phyloP scores from a whole-genome alignment of 805 yeast genomes.

The Komagataella ulmi region DNA sequence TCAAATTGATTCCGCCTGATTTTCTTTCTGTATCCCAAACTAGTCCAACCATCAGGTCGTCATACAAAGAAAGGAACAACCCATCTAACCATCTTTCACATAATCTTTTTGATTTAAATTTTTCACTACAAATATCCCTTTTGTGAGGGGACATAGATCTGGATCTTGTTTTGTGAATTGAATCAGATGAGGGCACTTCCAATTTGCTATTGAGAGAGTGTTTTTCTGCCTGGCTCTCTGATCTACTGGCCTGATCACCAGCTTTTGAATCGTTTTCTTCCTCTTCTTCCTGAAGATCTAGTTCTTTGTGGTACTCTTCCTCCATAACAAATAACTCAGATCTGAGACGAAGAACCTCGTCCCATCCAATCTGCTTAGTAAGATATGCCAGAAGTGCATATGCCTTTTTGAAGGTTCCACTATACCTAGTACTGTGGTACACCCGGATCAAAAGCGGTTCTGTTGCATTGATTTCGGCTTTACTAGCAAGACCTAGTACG shows the following conservation, averaged over 20 bases:
- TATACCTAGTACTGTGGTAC: slow-evolving; percentile 32
- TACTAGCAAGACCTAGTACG: slow-evolving; percentile 16
- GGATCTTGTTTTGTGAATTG: slow-evolving; percentile 7
- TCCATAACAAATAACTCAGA: slow-evolving; percentile 74
- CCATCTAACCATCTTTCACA: slow-evolving; percentile 71
- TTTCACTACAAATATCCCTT: slow-evolving; percentile 7
- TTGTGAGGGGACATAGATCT: slow-evolving; percentile 8
- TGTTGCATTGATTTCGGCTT: slow-evolving; percentile 22
- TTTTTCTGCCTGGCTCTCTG: not conserved
- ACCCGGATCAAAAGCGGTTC: slow-evolving; percentile 36
- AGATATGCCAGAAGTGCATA: slow-evolving; percentile 63
- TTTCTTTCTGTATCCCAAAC: slow-evolving; percentile 27
- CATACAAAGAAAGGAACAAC: slow-evolving; percentile 53
- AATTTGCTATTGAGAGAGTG: not conserved
- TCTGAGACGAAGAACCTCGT: slow-evolving; percentile 49
- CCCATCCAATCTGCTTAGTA: slow-evolving; percentile 72
- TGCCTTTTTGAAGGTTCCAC: slow-evolving; percentile 42
- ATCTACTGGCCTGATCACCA: not conserved
- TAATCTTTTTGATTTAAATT: slow-evolving; percentile 31
- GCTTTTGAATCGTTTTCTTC: slow-evolving; percentile 2
- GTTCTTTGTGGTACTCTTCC: slow-evolving; percentile 33
- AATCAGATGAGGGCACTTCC: not conserved
- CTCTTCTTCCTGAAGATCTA: slow-evolving; percentile 5
- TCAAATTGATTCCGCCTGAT: slow-evolving; percentile 14
- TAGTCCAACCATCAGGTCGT: slow-evolving; percentile 71